phyloP scores from a whole-genome alignment of 305 asterid species.

The Stenogyne calaminthoides region DNA sequence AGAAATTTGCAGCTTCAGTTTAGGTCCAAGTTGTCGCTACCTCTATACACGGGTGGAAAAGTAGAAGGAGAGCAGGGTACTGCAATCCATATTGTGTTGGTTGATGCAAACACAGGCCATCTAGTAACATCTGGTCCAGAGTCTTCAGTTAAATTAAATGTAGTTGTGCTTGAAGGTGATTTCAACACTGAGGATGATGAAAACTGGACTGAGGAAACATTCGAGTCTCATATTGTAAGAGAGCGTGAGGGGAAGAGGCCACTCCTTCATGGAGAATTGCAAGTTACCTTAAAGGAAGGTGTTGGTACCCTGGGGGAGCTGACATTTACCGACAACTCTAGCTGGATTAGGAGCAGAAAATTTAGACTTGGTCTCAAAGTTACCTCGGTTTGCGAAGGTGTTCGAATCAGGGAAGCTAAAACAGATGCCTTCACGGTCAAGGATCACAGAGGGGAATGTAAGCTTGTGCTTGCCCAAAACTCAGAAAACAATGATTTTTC shows the following conservation, averaged over 20 bases:
- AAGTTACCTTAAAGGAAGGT: conserved; percentile 83
- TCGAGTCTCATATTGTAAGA: conserved; percentile 84
- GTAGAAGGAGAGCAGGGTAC: conserved; percentile 95
- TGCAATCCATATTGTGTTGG: conserved; percentile 75
- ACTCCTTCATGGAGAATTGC: conserved; percentile 83
- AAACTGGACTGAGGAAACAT: conserved; percentile 84
- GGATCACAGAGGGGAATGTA: conserved; percentile 99
- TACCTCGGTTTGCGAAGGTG: conserved; percentile 62
- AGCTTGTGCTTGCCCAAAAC: conserved; percentile 28
- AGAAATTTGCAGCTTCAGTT: conserved; percentile 86
- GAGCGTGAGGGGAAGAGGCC: conserved; percentile 98
- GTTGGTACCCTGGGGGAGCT: conserved; percentile 94
- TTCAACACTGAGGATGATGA: conserved; percentile 88
- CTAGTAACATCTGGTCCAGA: conserved; percentile 83
- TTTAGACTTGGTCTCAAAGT: conserved; percentile 87
- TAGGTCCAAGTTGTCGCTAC: conserved; percentile 84
- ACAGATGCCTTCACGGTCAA: conserved; percentile 93
- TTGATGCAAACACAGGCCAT: conserved; percentile 68
- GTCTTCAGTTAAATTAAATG: conserved; percentile 71
- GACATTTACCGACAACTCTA: conserved; percentile 93
- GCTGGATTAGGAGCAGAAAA: conserved; percentile 97
- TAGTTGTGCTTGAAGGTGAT: conserved; percentile 96
- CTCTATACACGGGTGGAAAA: conserved; percentile 95
- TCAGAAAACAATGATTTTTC: conserved; percentile 6
- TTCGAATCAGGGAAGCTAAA: conserved; percentile 84